phyloP scores from a whole-genome alignment of 1,284 basidiomycete genomes.

The Chiua sp. region DNA sequence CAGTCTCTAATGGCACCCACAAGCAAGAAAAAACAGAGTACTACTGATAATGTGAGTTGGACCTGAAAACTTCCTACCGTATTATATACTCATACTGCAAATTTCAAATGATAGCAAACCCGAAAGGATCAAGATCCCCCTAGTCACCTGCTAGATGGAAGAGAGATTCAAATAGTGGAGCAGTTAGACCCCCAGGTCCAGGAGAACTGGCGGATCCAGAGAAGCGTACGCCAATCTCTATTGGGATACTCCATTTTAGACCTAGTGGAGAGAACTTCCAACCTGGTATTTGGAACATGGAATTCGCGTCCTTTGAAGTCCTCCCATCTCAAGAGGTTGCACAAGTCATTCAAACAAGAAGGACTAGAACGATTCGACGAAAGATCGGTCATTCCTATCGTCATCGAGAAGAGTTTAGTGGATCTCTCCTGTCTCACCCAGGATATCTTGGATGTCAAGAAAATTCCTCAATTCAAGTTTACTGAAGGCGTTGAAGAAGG shows the following conservation, averaged over 20 bases:
- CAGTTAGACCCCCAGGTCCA: neutral
- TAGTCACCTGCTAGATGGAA: neutral
- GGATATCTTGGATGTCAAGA: neutral
- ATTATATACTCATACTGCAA: too few relatives aligned
- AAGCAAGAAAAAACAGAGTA: too few relatives aligned
- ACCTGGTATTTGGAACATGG: neutral
- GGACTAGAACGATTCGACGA: slow-evolving; percentile 7
- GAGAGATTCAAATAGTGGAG: neutral
- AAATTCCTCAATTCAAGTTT: neutral
- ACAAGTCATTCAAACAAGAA: neutral
- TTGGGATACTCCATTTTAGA: slow-evolving; percentile 1
- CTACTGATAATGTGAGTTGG: too few relatives aligned
- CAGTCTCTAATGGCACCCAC: too few relatives aligned
- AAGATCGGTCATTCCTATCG: slow-evolving; percentile 8
- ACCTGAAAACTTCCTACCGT: too few relatives aligned
- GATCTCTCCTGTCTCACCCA: neutral
- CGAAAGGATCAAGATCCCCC: too few relatives aligned
- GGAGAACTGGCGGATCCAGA: neutral
- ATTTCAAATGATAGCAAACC: too few relatives aligned
- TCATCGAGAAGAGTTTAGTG: neutral
- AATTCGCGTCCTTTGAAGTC: neutral
- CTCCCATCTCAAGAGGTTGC: neutral
- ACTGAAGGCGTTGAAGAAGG: neutral
- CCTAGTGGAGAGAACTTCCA: neutral
- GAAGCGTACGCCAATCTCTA: neutral